These are phyloP conservation scores for Parmales sp. DNA, from an alignment of 108 stramenopile species.

Conservation along the genomic window DNA sequence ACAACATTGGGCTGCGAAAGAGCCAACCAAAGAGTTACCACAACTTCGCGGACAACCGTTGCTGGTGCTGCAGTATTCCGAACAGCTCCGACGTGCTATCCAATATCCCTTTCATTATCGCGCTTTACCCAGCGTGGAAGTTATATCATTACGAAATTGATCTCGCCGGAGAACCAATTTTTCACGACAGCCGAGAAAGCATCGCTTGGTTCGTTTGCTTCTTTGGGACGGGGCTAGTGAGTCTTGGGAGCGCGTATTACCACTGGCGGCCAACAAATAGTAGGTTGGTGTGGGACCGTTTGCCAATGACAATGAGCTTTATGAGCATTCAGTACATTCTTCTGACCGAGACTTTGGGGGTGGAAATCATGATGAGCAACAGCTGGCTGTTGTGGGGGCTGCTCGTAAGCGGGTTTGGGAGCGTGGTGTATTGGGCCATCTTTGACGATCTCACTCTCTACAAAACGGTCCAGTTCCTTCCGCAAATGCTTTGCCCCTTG, in stretches of 20 bases:
- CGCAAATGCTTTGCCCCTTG: constrained; percentile 5
- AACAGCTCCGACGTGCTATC: too few relatives aligned
- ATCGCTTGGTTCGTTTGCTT: too few relatives aligned
- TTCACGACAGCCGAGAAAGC: too few relatives aligned
- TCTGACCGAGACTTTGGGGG: constrained; percentile 16
- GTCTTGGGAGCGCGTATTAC: constrained; percentile 22
- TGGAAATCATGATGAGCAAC: too few relatives aligned
- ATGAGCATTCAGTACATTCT: constrained; percentile 17
- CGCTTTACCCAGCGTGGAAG: too few relatives aligned
- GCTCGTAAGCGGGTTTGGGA: constrained; percentile 11
- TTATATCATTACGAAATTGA: too few relatives aligned
- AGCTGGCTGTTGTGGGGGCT: constrained; percentile 14
- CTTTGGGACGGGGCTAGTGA: constrained; percentile 17
- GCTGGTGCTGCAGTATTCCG: too few relatives aligned
- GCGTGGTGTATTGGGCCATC: constrained; percentile 19
- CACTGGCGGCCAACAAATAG: constrained; percentile 23
- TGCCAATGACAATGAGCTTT: constrained; percentile 25
- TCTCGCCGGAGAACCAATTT: too few relatives aligned
- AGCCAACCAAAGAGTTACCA: too few relatives aligned
- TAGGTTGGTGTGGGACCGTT: constrained; percentile 25
- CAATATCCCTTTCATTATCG: too few relatives aligned
- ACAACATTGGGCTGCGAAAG: too few relatives aligned
- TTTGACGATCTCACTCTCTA: constrained; percentile 23
- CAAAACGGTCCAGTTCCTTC: constrained; percentile 14
- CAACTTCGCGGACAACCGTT: too few relatives aligned